phyloP scores from a whole-genome alignment of 75 land plant genomes.

The Larix kaempferi region DNA sequence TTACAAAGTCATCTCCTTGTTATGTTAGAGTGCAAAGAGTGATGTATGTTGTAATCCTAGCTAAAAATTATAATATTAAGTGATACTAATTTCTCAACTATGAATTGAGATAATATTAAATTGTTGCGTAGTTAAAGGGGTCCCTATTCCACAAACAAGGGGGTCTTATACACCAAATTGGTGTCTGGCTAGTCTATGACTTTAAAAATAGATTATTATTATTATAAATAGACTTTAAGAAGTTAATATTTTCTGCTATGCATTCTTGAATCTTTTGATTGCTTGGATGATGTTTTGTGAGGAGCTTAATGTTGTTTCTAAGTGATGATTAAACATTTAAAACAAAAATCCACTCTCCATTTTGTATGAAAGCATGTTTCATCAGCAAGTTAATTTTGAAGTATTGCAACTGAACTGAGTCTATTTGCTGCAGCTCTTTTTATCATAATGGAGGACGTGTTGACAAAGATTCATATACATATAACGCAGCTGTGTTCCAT shows the following conservation, averaged over 20 bases:
- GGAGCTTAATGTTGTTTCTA: neutral
- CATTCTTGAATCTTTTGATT: neutral
- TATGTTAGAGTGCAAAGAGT: too few species aligned
- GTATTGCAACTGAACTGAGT: neutral
- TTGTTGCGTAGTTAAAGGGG: too few species aligned
- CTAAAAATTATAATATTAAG: neutral
- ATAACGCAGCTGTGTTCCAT: slow-evolving; percentile 34
- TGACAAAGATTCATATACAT: slow-evolving; percentile 24
- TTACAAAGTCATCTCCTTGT: too few species aligned
- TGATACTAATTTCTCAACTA: neutral
- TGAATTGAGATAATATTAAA: neutral
- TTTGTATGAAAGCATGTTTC: neutral
- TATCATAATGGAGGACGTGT: slow-evolving; percentile 19
- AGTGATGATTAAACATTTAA: neutral
- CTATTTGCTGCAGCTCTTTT: slow-evolving; percentile 23
- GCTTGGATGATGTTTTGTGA: neutral
- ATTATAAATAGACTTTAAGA: neutral
- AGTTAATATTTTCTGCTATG: neutral
- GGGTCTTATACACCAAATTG: too few species aligned
- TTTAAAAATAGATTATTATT: too few species aligned
- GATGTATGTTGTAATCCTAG: neutral
- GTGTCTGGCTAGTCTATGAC: too few species aligned
- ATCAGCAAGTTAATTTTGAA: neutral
- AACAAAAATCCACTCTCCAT: neutral
- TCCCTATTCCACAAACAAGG: too few species aligned